Percentiles rank a stretch among this genome's conserved stretches.
phyloP scores from a whole-genome alignment of 768 basidiomycete species.

The Imleria badia region DNA sequence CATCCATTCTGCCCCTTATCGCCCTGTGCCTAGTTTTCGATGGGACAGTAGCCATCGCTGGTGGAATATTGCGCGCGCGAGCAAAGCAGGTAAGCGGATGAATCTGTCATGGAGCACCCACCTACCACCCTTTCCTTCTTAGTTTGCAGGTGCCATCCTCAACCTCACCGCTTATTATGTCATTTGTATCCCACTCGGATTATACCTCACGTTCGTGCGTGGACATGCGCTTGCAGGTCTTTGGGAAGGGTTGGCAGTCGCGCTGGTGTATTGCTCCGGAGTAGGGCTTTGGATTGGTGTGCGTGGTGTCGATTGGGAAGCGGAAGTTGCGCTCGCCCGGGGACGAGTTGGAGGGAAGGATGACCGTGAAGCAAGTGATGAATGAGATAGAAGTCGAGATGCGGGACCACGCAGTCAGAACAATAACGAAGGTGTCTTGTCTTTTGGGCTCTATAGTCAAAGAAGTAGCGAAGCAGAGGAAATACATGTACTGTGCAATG shows the following conservation, averaged over 20 bases:
- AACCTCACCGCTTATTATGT: constrained; percentile 68
- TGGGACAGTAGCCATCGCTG: constrained; percentile 62
- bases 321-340: constrained; percentile 39
- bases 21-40: constrained; percentile 87
- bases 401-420: too few relatives aligned
- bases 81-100: constrained; percentile 61
- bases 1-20: constrained; percentile 71
- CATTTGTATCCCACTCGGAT: constrained; percentile 79
- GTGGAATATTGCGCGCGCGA: constrained; percentile 78
- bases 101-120: not conserved
- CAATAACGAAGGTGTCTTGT: too few relatives aligned
- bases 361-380: constrained; percentile 26
- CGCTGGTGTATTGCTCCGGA: constrained; percentile 60
- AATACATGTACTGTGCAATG: too few relatives aligned
- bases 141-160: constrained; percentile 74
- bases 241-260: constrained; percentile 79
- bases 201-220: constrained; percentile 74
- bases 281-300: constrained; percentile 59
- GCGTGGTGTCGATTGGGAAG: too few relatives aligned
- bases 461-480: too few relatives aligned
- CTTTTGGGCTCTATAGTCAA: too few relatives aligned
- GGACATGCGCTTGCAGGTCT: too few relatives aligned
- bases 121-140: not conserved
- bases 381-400: too few relatives aligned
- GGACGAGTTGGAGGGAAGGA: constrained; percentile 39